Base-by-base conservation (phyloP, 345 rosid genomes). In the Brassica incana region DNA sequence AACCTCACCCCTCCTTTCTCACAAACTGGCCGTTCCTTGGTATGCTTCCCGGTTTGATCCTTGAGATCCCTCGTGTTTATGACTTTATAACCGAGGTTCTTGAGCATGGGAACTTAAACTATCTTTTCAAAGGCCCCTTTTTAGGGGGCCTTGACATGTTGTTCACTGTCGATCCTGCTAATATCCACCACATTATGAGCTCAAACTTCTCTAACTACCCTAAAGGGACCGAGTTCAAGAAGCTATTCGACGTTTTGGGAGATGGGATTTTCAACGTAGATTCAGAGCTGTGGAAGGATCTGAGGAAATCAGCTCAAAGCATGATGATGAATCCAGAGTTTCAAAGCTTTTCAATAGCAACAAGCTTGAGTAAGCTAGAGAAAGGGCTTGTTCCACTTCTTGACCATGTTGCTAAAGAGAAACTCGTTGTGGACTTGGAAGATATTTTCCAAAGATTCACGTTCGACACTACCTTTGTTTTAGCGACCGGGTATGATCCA, bases 251-350 rank as follows among this genome's bases (percentile, higher is more conserved):
- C 15, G 71, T 86, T 38, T 74, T 90, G 58, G 93, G 93, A 11
- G 84, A 89, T 52, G 93, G 93, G 29, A 87, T 91, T 74, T 87
- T 88, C 77, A 84, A 80, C 11, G 75, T 84, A 0, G 93, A 89
- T 75, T 73, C 54, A 0, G 90, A 84, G 25, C 18, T 70, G 50
- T 87, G 96, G 91, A 84, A 68, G 67, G 76, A 36, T 54, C 88
- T 85, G 18, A 85, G 96, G 72, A 88, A 82, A 25, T 69, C 76
- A 30, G 73, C 83, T 66, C 82, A 71, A 59, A 65, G 43, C 23
- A 69, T 88, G 5, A 64, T 88, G 66, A 85, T 15, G n/a, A 83
- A 86, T 62, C 80, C 38, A 0, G 35, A 52, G 16, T 87, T 89
- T 48, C 78, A 81, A 33, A 72, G 40, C 3, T 83, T 78, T 60